Base-by-base conservation (phyloP, 2,329 filamentous ascomycete genomes). In the Diaporthe nobilis region DNA sequence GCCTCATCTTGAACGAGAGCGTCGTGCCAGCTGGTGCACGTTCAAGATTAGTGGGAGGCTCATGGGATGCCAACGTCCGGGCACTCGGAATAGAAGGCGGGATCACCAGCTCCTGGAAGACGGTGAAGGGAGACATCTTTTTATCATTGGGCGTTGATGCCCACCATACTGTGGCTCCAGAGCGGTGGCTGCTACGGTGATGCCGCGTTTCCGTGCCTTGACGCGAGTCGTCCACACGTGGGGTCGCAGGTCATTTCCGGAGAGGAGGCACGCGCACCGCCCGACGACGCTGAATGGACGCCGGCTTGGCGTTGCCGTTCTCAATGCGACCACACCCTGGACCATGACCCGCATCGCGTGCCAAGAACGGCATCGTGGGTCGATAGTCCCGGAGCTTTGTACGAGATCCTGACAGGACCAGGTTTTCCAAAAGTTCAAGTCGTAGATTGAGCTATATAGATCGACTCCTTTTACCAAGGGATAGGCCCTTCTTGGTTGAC, bases 311-410 rank as follows among this genome's bases (percentile, higher is more conserved):
- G 63, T 53, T 51, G 63, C 47, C 63, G 61, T 2, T 47, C 44
- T 68, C 44, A 51, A 67, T 67, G 47, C 63, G 63, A 68, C 63
- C 47, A 68, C 63, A 53, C 47, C 47, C 31, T 25, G 31, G 55
- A 68, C 47, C 47, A 53, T 39, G 65, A 53, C 65, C 65, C 47
- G 65, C 47, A 42, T 53, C 15, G 47, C 13, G 22, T 42, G 65
- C 65, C 65, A 68, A 68, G 65, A 68, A 53, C 47, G 65, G 65
- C 65, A 68, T 68, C 65, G 65, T 53, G 65, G 65, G 47, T 39
- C 65, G 15, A 53, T 53, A 68, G 65, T 13, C 6, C 47, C 65
- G 65, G 47, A 22, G 31, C 7, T 13, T 13, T 20, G 34, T 25
- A 3, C n/a, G 63, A 20, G 20, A 42, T 31, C 44, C 8, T 49